Base-by-base conservation (phyloP, 192 early-diverging fungal species). In the Coemansia nantahalensis region DNA sequence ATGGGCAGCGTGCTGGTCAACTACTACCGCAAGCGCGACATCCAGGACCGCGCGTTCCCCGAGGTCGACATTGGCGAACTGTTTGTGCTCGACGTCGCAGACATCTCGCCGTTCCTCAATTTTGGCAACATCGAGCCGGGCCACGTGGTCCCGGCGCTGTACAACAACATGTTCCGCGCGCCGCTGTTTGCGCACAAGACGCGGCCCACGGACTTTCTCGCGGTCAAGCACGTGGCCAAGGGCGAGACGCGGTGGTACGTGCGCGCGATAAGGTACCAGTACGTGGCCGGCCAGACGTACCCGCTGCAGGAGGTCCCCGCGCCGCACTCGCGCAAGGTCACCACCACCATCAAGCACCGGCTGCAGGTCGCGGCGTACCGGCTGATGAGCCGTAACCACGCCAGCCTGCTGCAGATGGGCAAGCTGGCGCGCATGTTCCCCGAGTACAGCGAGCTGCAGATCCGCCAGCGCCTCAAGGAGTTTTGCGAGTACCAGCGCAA, bases 121-220 rank as follows among this genome's bases (percentile, higher is more conserved):
- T 99, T 97, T 80, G 96, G 96, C 42, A 90, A 97, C 49, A 90
- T 97, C 8, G 84, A 92, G 48, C 83, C 88, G 10, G 96, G 96
- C 2, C 84, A 97, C 51, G 83, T 85, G 8, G 85, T 96, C n/a
- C 83, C 87, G 19, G 88, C 87, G 1, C 62, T 96, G 38, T 90
- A 88, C 71, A 99, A 96, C 80, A 97, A 99, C 56, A 71, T 99
- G 75, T 84, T 93, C 53, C 87, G 94, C 8, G 94, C 93, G 8
- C 96, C 96, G 5, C 57, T 96, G 16, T 99, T 94, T 56, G 69
- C 73, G 28, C 94, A 97, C 26, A 68, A 80, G 34, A 51, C 70
- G 12, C 66, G 82, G 18, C 36, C 67, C 23, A 89, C 89, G 0
- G 96, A 99, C 60, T 97, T 93, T 75, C 46, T 99, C 45, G 58